These are phyloP conservation scores for Draba incana DNA, from an alignment of 345 rosid species.

Conservation along the genomic window DNA sequence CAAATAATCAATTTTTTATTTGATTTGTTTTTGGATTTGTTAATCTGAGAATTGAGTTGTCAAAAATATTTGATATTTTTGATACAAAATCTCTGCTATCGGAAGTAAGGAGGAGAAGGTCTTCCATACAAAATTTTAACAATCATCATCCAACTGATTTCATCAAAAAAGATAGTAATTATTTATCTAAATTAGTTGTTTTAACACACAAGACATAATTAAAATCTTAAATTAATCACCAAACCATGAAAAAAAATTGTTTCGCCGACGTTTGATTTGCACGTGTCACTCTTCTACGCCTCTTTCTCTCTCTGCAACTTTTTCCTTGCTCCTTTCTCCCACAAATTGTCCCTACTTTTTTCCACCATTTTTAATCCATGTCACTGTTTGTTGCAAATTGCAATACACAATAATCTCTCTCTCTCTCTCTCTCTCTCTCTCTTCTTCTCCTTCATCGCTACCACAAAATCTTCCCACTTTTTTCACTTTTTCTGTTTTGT, in stretches of 20 bases:
- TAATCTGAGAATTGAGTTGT: too few relatives aligned
- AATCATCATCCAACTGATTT: too few relatives aligned
- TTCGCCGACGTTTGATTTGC: slow-evolving; percentile 35
- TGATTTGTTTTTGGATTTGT: too few relatives aligned
- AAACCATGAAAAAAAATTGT: slow-evolving; percentile 13
- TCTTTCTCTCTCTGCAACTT: slow-evolving; percentile 27
- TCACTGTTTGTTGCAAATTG: slow-evolving; percentile 12
- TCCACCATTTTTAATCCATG: slow-evolving; percentile 16
- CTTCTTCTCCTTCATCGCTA: not conserved
- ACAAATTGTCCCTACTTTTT: slow-evolving; percentile 23
- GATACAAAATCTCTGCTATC: too few relatives aligned
- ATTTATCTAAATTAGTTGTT: too few relatives aligned
- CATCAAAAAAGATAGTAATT: too few relatives aligned
- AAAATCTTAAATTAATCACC: slow-evolving; percentile 1
- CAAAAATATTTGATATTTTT: too few relatives aligned
- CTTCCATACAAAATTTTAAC: too few relatives aligned
- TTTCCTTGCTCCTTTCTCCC: slow-evolving; percentile 9
- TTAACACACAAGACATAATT: not conserved
- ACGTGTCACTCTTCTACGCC: slow-evolving; percentile 32
- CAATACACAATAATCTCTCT: not conserved
- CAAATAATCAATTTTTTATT: too few relatives aligned
- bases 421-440: not conserved
- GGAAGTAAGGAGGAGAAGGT: too few relatives aligned
- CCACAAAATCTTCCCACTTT: not conserved
- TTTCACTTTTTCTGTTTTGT: not conserved